Percentiles rank a stretch among this genome's conserved stretches.
These are phyloP conservation scores for Lentinus polychrous DNA, from an alignment of 1,284 basidiomycete genomes.

Conservation along the genomic window DNA sequence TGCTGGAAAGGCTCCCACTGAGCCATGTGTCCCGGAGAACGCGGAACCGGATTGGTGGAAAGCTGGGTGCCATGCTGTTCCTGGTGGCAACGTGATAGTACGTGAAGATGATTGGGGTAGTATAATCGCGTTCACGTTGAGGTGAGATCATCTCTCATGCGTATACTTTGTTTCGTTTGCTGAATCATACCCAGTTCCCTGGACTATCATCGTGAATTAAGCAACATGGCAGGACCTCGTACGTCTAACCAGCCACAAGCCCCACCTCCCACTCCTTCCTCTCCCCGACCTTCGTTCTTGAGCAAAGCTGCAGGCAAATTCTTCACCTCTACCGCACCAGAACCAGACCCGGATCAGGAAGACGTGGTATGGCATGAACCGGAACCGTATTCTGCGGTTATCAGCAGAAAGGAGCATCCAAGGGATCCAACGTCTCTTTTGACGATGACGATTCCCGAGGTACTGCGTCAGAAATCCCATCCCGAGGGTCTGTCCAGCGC, in stretches of 20 bases:
- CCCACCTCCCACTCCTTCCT: slow-evolving; percentile 19
- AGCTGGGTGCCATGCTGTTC: slow-evolving; percentile 54
- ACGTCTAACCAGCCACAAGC: slow-evolving; percentile 16
- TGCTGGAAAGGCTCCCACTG: slow-evolving; percentile 21
- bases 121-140: slow-evolving; percentile 67
- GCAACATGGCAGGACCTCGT: slow-evolving; percentile 32
- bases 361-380: slow-evolving; percentile 53
- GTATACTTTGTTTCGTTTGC: not conserved
- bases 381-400: slow-evolving; percentile 51
- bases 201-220: slow-evolving; percentile 57
- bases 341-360: slow-evolving; percentile 52
- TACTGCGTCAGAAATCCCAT: slow-evolving; percentile 41
- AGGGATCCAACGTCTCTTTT: slow-evolving; percentile 46
- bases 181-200: slow-evolving; percentile 33
- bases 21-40: slow-evolving; percentile 23
- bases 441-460: slow-evolving; percentile 47
- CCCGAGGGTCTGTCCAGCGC: slow-evolving; percentile 1
- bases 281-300: slow-evolving; percentile 35
- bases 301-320: slow-evolving; percentile 40
- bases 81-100: slow-evolving; percentile 61
- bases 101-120: slow-evolving; percentile 69
- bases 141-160: slow-evolving; percentile 29
- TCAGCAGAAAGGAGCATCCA: slow-evolving; percentile 56
- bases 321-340: slow-evolving; percentile 33
- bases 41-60: slow-evolving; percentile 59